A percentile compares a stretch with the other conserved stretches of the same genome.
These are phyloP conservation scores for Combretum micranthum DNA, from an alignment of 345 rosid genomes.

Conservation along the genomic window DNA sequence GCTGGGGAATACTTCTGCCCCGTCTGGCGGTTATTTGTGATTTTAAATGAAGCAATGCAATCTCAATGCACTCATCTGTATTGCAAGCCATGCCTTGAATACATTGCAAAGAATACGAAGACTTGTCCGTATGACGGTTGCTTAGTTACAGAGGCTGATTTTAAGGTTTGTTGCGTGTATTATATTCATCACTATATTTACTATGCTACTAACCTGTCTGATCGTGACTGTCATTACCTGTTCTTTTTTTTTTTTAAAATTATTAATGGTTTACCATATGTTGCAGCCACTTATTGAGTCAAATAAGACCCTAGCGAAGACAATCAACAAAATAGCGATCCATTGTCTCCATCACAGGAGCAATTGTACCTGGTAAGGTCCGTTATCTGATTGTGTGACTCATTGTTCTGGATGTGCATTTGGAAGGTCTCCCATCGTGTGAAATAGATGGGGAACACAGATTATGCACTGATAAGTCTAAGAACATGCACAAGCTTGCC, in stretches of 20 bases:
- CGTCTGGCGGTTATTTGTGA: constrained; percentile 61
- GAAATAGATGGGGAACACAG: constrained; percentile 56
- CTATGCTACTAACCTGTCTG: not conserved
- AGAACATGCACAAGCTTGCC: constrained; percentile 74
- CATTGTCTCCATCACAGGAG: constrained; percentile 67
- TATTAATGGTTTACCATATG: constrained; percentile 3
- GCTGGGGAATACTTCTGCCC: constrained; percentile 80
- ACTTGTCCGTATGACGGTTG: constrained; percentile 82
- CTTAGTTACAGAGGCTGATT: constrained; percentile 74
- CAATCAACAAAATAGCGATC: constrained; percentile 53
- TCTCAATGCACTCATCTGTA: constrained; percentile 77
- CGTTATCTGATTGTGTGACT: constrained; percentile 47
- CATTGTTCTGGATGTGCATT: constrained; percentile 76
- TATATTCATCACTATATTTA: not conserved
- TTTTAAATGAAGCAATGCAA: constrained; percentile 80
- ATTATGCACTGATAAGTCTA: constrained; percentile 60
- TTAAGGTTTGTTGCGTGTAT: constrained; percentile 50
- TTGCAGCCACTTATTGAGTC: constrained; percentile 69
- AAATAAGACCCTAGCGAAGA: constrained; percentile 50
- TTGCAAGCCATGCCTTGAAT: constrained; percentile 67
- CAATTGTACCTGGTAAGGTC: constrained; percentile 82
- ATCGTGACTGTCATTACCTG: not conserved
- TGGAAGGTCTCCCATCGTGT: constrained; percentile 63
- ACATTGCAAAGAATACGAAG: constrained; percentile 48
- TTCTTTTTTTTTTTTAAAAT: constrained; percentile 4